Evolutionary conservation across 257 asterid genomes (phyloP).

Genomic region (Solanum microdontum): DNA sequence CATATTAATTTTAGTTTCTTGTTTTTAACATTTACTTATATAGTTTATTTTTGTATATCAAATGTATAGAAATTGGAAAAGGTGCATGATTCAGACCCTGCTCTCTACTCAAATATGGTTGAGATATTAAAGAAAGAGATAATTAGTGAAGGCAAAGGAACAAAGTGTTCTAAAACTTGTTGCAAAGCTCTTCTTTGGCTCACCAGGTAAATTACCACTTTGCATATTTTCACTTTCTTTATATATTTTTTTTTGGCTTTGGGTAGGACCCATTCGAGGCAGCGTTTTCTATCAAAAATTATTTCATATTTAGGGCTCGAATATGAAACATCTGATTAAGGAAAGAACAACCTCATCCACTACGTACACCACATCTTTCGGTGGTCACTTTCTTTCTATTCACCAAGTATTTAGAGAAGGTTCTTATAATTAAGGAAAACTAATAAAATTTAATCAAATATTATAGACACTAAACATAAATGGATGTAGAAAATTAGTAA

Average conservation of each 20-base stretch:
- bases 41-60: neutral
- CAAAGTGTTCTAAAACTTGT: constrained; percentile 42
- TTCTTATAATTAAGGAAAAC: neutral
- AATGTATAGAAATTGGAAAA: constrained; percentile 58
- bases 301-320: neutral
- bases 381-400: neutral
- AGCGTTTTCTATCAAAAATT: neutral
- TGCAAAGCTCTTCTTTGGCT: constrained; percentile 87
- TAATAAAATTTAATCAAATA: no score
- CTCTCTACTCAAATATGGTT: constrained; percentile 49
- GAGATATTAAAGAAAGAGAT: constrained; percentile 64
- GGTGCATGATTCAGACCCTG: constrained; percentile 54
- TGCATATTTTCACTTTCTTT: neutral
- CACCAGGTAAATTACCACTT: constrained; percentile 35
- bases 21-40: neutral
- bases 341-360: neutral
- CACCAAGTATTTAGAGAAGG: neutral
- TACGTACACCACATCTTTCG: neutral
- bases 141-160: constrained; percentile 41
- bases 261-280: neutral
- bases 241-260: no score
- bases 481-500: neutral
- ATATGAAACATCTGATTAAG: neutral
- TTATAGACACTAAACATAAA: no score
- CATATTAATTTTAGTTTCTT: neutral